Base-by-base conservation (phyloP, 2,329 filamentous ascomycete genomes). In the Cryphonectria nitschkei region DNA sequence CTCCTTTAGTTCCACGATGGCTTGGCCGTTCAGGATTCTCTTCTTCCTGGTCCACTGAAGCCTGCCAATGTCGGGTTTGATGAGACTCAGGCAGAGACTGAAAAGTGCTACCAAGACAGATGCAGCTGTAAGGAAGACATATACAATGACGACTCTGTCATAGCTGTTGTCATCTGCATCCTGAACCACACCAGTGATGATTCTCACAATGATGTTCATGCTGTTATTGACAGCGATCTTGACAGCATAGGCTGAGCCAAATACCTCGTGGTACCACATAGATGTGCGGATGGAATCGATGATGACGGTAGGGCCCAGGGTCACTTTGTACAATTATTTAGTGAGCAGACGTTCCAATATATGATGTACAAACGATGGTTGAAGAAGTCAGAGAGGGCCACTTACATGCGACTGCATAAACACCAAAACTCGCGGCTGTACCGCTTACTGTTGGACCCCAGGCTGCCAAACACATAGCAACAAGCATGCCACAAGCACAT, bases 151-250 rank as follows among this genome's bases (percentile, higher is more conserved):
- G 0, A 89, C 88, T 1, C 83, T 82, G 64, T 85, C 79, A 73
- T 90, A 90, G 0, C 83, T 86, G 72, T 89, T 82, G 67, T 87
- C 75, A 67, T 89, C 87, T 3, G 80, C 80, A 69, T 90, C 89
- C 73, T 90, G 88, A 0, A 90, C 83, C 0, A 85, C 85, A 0
- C 88, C 88, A 0, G 86, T 85, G 29, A 89, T 79, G 60, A 90
- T 84, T 0, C 87, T 81, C 0, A 90, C 80, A 67, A 90, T 86
- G 71, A 90, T 89, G 71, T 82, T 88, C 86, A 89, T 89, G 41
- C 84, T 85, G 76, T 90, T 90, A 75, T 90, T 90, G 75, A 89
- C 86, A 32, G 86, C 86, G 50, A 90, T 84, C 71, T 90, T 90
- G 69, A 89, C 77, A 0, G 87, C 83, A 71, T 90, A 90, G 0